Evolutionary conservation across 306 rosid genomes (phyloP), one percentile per base, ranked within the genome.

Genomic region (Vicia villosa): DNA sequence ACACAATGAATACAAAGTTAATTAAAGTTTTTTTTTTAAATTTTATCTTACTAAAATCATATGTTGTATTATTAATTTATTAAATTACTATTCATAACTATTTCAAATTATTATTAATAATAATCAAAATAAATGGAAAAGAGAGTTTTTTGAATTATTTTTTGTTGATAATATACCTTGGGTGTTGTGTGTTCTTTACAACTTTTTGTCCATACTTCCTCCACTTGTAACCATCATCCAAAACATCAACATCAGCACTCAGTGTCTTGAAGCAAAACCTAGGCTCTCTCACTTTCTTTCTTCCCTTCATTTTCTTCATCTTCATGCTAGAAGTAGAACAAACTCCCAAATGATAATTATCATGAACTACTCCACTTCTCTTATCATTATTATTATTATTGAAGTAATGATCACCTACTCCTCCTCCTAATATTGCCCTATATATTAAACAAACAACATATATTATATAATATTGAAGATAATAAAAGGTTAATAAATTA

Each of bases 181-280:
- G 99, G 66, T 95, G 97, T 59, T 95, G 96, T 14, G 99, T 95
- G 95, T 95, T 95, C 86, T 95, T 95, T 0, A 95, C 99, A 15
- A 95, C 99, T 85, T 95, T 95, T 83, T 95, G 99, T 59, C 99
- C 99, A 71, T 95, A 95, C 84, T 95, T 95, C 57, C 99, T 89
- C 99, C 99, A 94, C 51, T 94, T 94, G 89, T 94, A 94, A 38
- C 99, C 99, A 82, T 95, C 99, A 65, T 95, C 99, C 74, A 95
- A 81, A 61, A 95, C 99, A 86, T 95, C 99, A 8, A 95, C 95
- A 41, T 95, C 97, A 56, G 26, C 15, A 54, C 96, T 95, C 90
- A 95, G 67, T 15, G 99, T 95, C 85, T 95, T 91, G 92, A 95
- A 95, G 79, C 96, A 89, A 85, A 95, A 95, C 84, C 99, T 89